Evolutionary conservation across 805 yeast species (phyloP), one percentile per base, ranked within the genome.

Genomic region (Zygoascus ofunaensis): DNA sequence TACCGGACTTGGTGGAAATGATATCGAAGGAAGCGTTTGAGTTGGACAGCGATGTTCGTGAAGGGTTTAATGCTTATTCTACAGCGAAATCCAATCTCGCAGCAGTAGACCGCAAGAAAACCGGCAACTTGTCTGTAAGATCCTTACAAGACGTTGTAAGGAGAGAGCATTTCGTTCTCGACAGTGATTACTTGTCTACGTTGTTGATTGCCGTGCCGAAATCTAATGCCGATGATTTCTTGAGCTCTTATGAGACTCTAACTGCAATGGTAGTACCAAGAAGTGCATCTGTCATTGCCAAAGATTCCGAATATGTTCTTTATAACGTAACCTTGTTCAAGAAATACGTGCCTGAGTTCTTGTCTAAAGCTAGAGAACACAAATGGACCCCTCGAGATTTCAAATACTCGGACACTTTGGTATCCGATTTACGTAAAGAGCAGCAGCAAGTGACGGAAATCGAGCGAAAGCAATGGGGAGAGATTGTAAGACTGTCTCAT

Each of bases 351-450:
- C 72, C 76, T 22, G 85, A 82, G 47, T 90, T 86, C 56, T 68
- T 76, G 40, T 68, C 72, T 46, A 77, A 78, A 41, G 74, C 85
- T 35, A 77, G 97, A 61, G 98, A 92, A 57, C 73, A 71, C 54
- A 86, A 85, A 66, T 92, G 86, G 80, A 77, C 83, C 50, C 96
- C 96, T 36, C 79, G 99, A 59, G 98, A 92, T 55, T 87, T 87
- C 59, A 77, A 78, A 48, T 89, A 86, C 64, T 80, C 90, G 4
- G 94, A 85, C 57, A 87, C 82, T 49, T 63, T 73, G 36, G 74
- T 86, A 49, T 80, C 79, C 55, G 74, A 76, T 56, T 69, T 84
- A 72, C 78, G 84, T 61, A 73, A 79, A 61, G 97, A 90, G 63
- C 87, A 77, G 58, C 80, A 82, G 55, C 69, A 75, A 49, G 87